A percentile compares a stretch with the other conserved stretches of the same genome.
Conservation (phyloP, 805 yeast species). For the Yamadazyma paraphyllophila region DNA sequence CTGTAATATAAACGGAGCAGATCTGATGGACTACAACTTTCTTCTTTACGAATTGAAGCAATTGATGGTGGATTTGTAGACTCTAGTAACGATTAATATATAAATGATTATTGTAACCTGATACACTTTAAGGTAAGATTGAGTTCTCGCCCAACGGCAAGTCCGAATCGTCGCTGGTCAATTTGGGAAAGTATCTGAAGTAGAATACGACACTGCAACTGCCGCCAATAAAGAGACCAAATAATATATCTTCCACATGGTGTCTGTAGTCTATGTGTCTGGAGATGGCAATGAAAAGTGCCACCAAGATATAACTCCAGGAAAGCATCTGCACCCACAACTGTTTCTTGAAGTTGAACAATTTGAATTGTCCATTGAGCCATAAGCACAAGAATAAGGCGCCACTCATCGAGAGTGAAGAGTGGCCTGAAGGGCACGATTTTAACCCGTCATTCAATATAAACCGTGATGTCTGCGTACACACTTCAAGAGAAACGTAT, state of each 20-base stretch:
- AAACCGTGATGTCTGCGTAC: conserved; percentile 25
- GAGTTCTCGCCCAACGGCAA: conserved; percentile 7
- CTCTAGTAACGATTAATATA: not conserved
- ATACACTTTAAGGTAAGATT: conserved; percentile 2
- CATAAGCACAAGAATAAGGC: conserved; percentile 32
- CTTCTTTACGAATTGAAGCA: conserved; percentile 7
- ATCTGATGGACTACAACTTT: conserved; percentile 11
- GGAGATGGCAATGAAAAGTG: conserved; percentile 29
- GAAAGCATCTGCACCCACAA: conserved; percentile 6
- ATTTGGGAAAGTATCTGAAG: conserved; percentile 13
- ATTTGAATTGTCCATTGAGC: conserved; percentile 28
- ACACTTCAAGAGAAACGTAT: conserved; percentile 30
- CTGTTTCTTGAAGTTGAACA: conserved; percentile 1
- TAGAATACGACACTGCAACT: conserved; percentile 15
- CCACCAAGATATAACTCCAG: conserved; percentile 24
- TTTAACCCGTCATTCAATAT: conserved; percentile 39
- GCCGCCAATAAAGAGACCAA: conserved; percentile 29
- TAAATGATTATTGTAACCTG: too few species aligned
- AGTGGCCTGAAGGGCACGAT: conserved; percentile 43
- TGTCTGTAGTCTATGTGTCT: conserved; percentile 38
- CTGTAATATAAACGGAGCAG: conserved; percentile 12
- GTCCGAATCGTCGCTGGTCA: conserved; percentile 4
- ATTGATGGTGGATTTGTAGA: not conserved
- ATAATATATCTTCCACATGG: conserved; percentile 30
- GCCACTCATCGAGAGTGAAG: conserved; percentile 35